phyloP scores from a whole-genome alignment of 2,329 filamentous ascomycete species.

The Zymoseptoria passerinii region DNA sequence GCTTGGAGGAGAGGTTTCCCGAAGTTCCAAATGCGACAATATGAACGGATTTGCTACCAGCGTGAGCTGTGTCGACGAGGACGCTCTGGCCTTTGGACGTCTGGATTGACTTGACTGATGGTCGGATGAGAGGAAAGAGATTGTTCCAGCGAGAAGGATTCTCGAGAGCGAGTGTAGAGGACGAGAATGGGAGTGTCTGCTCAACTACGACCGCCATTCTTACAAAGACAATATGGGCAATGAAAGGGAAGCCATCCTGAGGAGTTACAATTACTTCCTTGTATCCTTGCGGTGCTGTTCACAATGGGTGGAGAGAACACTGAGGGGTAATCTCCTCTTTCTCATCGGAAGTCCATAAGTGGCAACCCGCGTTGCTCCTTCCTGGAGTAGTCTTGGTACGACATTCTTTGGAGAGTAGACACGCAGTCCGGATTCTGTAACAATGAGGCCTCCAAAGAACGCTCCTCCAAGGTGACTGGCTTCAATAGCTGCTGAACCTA shows the following conservation, averaged over 20 bases:
- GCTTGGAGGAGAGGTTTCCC: slow-evolving; percentile 30
- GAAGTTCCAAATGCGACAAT: slow-evolving; percentile 23
- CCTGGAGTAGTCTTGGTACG: neutral
- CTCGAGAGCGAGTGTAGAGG: slow-evolving; percentile 22
- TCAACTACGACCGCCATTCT: slow-evolving; percentile 31
- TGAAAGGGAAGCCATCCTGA: neutral
- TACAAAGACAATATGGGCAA: neutral
- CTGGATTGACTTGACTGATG: slow-evolving; percentile 21
- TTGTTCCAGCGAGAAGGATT: slow-evolving; percentile 27
- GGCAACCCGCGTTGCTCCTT: neutral
- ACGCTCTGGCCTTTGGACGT: slow-evolving; percentile 25
- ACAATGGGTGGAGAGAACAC: neutral
- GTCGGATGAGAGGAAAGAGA: slow-evolving; percentile 29
- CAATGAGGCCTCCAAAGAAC: neutral
- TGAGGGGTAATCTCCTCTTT: neutral
- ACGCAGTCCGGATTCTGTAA: neutral
- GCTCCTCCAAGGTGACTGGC: too few relatives aligned
- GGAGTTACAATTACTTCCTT: neutral
- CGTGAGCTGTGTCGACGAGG: slow-evolving; percentile 25
- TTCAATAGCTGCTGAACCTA: neutral
- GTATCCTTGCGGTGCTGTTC: neutral
- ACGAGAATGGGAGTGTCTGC: slow-evolving; percentile 29
- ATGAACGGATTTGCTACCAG: slow-evolving; percentile 20
- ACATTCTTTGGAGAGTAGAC: neutral
- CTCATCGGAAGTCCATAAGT: neutral